Percentiles rank a stretch among this genome's conserved stretches.
Conservation (phyloP, 345 rosid genomes). For the Clausena lansium region DNA sequence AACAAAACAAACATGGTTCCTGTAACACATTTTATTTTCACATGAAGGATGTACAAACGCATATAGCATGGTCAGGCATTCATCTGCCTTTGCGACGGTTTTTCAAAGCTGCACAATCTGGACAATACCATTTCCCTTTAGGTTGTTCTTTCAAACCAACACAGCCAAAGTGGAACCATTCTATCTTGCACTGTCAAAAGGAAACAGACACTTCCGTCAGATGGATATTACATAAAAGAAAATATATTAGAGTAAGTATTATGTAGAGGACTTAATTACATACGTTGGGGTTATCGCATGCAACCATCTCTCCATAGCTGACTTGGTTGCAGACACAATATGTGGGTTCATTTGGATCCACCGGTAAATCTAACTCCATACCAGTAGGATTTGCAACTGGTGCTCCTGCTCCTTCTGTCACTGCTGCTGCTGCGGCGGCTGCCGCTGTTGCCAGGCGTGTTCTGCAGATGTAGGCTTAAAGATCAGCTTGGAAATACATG, state of each 20-base stretch:
- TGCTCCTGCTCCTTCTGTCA: conserved; percentile 39
- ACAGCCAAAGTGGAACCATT: conserved; percentile 97
- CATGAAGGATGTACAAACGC: neutral
- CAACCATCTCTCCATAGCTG: conserved; percentile 96
- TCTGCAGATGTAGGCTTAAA: conserved; percentile 34
- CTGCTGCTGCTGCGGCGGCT: conserved; percentile 23
- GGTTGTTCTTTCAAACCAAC: conserved; percentile 88
- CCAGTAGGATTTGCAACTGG: conserved; percentile 59
- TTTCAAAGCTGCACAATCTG: conserved; percentile 67
- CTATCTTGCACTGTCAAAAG: conserved; percentile 81
- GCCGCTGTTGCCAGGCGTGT: conserved; percentile 59
- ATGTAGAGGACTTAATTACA: conserved; percentile 14
- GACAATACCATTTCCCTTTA: conserved; percentile 92
- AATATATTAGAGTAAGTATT: neutral
- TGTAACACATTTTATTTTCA: neutral
- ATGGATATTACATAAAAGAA: neutral
- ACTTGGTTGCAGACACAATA: conserved; percentile 96
- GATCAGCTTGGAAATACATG: neutral
- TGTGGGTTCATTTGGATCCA: conserved; percentile 95
- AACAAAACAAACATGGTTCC: neutral
- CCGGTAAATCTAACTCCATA: conserved; percentile 88
- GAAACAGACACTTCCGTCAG: conserved; percentile 12
- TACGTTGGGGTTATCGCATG: conserved; percentile 89
- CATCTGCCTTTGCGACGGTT: conserved; percentile 72
- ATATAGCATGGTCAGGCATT: neutral